A percentile compares a stretch with the other conserved stretches of the same genome.
Conservation (phyloP, 176 grass and related monocot genomes). For the Phyllostachys edulis region DNA sequence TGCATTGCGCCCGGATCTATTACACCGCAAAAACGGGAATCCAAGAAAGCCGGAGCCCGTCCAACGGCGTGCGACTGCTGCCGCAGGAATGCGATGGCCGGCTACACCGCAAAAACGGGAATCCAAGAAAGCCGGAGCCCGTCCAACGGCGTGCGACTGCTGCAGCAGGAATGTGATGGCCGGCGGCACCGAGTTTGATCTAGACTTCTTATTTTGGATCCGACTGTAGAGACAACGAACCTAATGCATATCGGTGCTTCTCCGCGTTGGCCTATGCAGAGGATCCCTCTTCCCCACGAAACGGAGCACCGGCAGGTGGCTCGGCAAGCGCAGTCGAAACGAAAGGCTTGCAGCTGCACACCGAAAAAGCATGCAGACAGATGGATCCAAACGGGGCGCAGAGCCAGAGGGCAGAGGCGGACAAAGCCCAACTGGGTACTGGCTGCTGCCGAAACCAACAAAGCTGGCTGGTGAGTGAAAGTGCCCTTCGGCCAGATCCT, state of each 20-base stretch:
- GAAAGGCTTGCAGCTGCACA: neutral
- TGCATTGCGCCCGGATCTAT: neutral
- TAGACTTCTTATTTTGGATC: too few relatives aligned
- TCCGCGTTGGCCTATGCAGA: too few relatives aligned
- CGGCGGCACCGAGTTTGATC: neutral
- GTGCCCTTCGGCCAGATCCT: neutral
- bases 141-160: constrained; percentile 33
- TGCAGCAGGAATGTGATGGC: neutral
- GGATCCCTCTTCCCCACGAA: too few relatives aligned
- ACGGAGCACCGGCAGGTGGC: neutral
- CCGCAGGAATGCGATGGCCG: too few relatives aligned
- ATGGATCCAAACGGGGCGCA: neutral
- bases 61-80: constrained; percentile 39
- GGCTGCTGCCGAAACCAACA: neutral
- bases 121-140: neutral
- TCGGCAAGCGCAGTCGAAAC: neutral
- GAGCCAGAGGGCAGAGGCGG: neutral
- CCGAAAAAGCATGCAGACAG: neutral
- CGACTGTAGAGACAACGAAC: too few relatives aligned
- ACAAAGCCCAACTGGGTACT: neutral
- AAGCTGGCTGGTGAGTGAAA: neutral
- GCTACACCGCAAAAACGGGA: neutral
- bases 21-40: neutral
- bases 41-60: neutral
- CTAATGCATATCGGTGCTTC: too few relatives aligned